Evolutionary conservation across 2,329 filamentous ascomycete genomes (phyloP).

Genomic region (Ophiostoma himal-ulmi): DNA sequence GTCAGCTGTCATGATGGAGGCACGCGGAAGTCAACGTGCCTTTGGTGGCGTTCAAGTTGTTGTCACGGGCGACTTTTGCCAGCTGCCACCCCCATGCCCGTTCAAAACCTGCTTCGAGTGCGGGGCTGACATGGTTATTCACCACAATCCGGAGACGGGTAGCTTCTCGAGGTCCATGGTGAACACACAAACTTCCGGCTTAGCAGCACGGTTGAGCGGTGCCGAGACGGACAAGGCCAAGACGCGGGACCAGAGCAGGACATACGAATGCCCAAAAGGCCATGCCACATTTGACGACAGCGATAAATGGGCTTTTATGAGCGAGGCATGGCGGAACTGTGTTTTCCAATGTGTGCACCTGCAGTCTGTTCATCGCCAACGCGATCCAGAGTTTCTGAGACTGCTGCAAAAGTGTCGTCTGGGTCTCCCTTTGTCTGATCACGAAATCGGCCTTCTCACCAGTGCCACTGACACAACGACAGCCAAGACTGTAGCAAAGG

Average conservation of each 20-base stretch:
- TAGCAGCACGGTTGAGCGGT: background rate
- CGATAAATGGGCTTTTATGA: slow-evolving; percentile 58
- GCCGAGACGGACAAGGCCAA: background rate
- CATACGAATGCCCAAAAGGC: slow-evolving; percentile 30
- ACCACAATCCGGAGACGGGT: background rate
- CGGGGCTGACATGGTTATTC: slow-evolving; percentile 34
- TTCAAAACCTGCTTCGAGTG: slow-evolving; percentile 49
- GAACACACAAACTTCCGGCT: background rate
- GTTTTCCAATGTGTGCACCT: slow-evolving; percentile 50
- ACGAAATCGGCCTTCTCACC: slow-evolving; percentile 41
- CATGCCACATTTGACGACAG: slow-evolving; percentile 39
- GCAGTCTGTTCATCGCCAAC: slow-evolving; percentile 52
- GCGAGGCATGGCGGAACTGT: slow-evolving; percentile 49
- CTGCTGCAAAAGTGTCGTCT: slow-evolving; percentile 52
- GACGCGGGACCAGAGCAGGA: background rate
- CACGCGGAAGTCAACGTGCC: slow-evolving; percentile 28
- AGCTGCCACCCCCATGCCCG: slow-evolving; percentile 54
- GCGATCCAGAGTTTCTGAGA: slow-evolving; percentile 46
- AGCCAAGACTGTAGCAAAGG: background rate
- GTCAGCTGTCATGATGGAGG: slow-evolving; percentile 42
- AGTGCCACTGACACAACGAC: slow-evolving; percentile 34
- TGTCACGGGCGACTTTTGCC: slow-evolving; percentile 56
- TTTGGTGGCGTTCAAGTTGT: slow-evolving; percentile 50
- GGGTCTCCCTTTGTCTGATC: slow-evolving; percentile 36
- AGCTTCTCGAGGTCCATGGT: background rate